A percentile compares a stretch with the other conserved stretches of the same genome.
phyloP scores from a whole-genome alignment of 805 yeast genomes.

The Candida dajiaensis region DNA sequence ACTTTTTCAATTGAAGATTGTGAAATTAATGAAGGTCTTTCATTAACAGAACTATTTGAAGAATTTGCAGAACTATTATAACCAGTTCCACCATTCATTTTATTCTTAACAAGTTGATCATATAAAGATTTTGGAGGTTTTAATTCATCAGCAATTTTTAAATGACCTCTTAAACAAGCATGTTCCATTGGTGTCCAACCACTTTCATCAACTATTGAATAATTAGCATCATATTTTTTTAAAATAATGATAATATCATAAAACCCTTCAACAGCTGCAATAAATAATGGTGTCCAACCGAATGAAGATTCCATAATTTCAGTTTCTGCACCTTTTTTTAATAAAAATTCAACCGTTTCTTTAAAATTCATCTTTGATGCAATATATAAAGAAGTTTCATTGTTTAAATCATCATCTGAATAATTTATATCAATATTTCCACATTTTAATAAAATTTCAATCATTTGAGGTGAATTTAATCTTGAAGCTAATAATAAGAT shows the following conservation, averaged over 20 bases:
- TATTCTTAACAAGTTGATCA: constrained; percentile 23
- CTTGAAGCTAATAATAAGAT: constrained; percentile 56
- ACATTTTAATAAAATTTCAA: constrained; percentile 45
- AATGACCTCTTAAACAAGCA: constrained; percentile 85
- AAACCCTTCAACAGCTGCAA: constrained; percentile 84
- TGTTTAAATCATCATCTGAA: constrained; percentile 44
- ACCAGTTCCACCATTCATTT: background rate
- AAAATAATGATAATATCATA: constrained; percentile 50
- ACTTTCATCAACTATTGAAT: constrained; percentile 60
- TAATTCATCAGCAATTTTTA: constrained; percentile 59
- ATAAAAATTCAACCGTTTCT: constrained; percentile 47
- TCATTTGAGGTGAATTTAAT: constrained; percentile 51
- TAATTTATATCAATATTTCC: constrained; percentile 61
- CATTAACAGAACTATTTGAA: constrained; percentile 13
- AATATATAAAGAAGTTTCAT: constrained; percentile 79
- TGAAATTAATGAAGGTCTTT: constrained; percentile 1
- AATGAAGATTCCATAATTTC: constrained; percentile 73
- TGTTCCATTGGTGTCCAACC: constrained; percentile 99
- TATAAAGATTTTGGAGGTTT: constrained; percentile 37
- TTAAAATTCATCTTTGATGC: constrained; percentile 61
- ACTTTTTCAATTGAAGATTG: constrained; percentile 17
- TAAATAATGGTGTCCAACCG: constrained; percentile 93
- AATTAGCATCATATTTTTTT: constrained; percentile 46
- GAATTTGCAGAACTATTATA: constrained; percentile 6
- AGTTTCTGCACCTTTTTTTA: constrained; percentile 58